A percentile compares a stretch with the other conserved stretches of the same genome.
These are phyloP conservation scores for Debaryomyces nepalensis DNA, from an alignment of 1,139 yeast species.

Conservation along the genomic window DNA sequence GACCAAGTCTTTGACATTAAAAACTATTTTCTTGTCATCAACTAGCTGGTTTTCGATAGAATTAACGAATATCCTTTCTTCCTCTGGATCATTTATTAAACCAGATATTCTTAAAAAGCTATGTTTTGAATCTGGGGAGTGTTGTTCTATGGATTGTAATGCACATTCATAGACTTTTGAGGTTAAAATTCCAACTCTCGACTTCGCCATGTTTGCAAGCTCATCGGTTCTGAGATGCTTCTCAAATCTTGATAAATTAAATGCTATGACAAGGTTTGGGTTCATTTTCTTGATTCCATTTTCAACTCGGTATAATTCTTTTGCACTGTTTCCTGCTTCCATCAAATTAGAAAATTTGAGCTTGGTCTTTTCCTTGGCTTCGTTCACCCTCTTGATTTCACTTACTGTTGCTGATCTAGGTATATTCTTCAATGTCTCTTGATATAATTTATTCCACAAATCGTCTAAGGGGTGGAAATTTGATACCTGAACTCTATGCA, in stretches of 20 bases:
- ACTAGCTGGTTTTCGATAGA: slow-evolving; percentile 41
- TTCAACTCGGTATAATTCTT: slow-evolving; percentile 34
- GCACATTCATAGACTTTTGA: slow-evolving; percentile 67
- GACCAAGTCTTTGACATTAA: slow-evolving; percentile 59
- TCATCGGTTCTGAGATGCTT: slow-evolving; percentile 69
- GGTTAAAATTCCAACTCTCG: slow-evolving; percentile 72
- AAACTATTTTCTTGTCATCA: slow-evolving; percentile 46
- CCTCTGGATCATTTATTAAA: slow-evolving; percentile 47
- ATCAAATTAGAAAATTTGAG: slow-evolving; percentile 43
- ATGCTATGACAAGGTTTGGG: slow-evolving; percentile 56
- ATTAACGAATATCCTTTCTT: slow-evolving; percentile 31
- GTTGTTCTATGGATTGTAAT: slow-evolving; percentile 61
- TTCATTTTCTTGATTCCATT: slow-evolving; percentile 49
- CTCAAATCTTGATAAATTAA: slow-evolving; percentile 70
- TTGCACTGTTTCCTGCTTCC: slow-evolving; percentile 34
- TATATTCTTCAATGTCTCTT: slow-evolving; percentile 52
- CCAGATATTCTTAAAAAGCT: slow-evolving; percentile 41
- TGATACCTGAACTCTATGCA: slow-evolving; percentile 46
- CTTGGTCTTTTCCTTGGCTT: slow-evolving; percentile 67
- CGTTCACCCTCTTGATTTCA: slow-evolving; percentile 67
- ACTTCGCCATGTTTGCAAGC: slow-evolving; percentile 63
- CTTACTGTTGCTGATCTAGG: slow-evolving; percentile 56
- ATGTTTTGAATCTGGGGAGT: slow-evolving; percentile 47
- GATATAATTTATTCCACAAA: slow-evolving; percentile 58
- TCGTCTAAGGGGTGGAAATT: slow-evolving; percentile 55